Conservation (phyloP, 345 rosid species). For the Erucastrum elatum region DNA sequence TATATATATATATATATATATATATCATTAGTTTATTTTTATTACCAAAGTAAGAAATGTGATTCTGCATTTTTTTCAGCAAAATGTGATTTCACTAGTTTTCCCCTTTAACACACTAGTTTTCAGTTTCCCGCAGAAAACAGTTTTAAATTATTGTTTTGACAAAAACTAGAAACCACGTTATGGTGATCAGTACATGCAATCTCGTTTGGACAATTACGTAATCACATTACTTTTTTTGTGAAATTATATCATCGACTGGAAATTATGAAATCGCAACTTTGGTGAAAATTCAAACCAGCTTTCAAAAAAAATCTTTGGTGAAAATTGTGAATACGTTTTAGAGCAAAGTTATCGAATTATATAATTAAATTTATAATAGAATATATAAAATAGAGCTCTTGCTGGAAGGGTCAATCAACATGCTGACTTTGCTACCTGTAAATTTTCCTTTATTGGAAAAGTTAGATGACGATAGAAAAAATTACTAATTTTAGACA, state of each 20-base stretch:
- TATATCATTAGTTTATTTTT: too few species aligned
- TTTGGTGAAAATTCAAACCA: neutral
- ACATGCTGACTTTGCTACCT: slow-evolving; percentile 16
- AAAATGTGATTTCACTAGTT: neutral
- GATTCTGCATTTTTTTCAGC: neutral
- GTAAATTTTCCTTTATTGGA: slow-evolving; percentile 2
- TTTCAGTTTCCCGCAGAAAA: neutral
- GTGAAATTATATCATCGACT: too few species aligned
- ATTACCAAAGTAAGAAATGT: too few species aligned
- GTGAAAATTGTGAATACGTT: neutral
- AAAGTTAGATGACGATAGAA: neutral
- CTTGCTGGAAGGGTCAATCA: neutral
- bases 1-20: too few species aligned
- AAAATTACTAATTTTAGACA: slow-evolving; percentile 9
- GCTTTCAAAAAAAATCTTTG: neutral
- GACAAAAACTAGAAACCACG: neutral
- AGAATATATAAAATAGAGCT: neutral
- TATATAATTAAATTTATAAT: neutral
- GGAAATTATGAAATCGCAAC: neutral
- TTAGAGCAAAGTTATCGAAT: neutral
- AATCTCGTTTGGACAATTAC: neutral
- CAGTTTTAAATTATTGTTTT: neutral
- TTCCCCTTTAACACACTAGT: neutral
- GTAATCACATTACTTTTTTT: neutral
- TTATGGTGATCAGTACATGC: neutral